These are phyloP conservation scores for Termitomyces sp. DNA, from an alignment of 768 basidiomycete genomes.

Conservation along the genomic window DNA sequence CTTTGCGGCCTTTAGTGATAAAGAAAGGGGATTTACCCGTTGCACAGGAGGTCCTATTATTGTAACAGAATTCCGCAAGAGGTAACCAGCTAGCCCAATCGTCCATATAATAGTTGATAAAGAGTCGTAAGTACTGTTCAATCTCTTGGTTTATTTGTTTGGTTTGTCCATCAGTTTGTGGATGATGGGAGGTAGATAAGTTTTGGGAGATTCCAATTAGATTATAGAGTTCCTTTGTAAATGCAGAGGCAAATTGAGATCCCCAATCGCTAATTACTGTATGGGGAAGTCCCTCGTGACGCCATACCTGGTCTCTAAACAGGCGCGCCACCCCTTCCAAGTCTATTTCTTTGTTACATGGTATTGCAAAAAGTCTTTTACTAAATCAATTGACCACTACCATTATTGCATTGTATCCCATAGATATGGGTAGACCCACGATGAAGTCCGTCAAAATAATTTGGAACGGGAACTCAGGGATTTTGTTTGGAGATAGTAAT, in stretches of 20 bases:
- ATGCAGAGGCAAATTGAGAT: slow-evolving; percentile 10
- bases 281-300: neutral
- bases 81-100: neutral
- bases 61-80: neutral
- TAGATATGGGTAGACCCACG: neutral
- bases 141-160: slow-evolving; percentile 7
- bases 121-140: no score
- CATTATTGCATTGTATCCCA: neutral
- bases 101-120: neutral
- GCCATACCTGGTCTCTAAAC: slow-evolving; percentile 4
- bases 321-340: neutral
- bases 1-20: neutral
- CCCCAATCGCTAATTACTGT: slow-evolving; percentile 15
- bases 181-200: neutral
- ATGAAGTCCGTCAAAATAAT: neutral
- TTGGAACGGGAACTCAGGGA: no score
- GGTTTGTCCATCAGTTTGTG: slow-evolving; percentile 5
- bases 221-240: slow-evolving; percentile 1
- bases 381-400: neutral
- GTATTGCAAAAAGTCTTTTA: neutral
- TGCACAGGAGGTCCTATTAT: neutral
- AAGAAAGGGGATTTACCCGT: neutral
- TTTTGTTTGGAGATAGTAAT: no score
- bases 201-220: neutral
- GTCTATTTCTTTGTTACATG: neutral